Percentiles rank a stretch among this genome's conserved stretches.
These are phyloP conservation scores for Neonectria magnoliae DNA, from an alignment of 2,329 filamentous ascomycete species.

Conservation along the genomic window DNA sequence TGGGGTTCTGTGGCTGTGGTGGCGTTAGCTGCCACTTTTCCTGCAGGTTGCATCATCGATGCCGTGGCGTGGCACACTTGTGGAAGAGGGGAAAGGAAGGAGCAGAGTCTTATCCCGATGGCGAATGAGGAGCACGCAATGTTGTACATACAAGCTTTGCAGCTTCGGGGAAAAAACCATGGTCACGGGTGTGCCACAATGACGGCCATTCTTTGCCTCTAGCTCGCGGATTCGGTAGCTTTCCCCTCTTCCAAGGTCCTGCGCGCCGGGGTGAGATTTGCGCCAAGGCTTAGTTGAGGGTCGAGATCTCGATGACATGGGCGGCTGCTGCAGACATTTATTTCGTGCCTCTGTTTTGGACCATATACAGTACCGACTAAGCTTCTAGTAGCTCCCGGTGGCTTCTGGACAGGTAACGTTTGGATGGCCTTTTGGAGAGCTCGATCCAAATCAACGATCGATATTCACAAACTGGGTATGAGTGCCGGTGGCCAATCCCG, in stretches of 20 bases:
- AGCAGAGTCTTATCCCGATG: not conserved
- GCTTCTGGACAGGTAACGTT: not conserved
- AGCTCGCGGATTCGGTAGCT: not conserved
- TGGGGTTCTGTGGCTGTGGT: slow-evolving; percentile 38
- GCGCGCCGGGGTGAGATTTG: not conserved
- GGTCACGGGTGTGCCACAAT: slow-evolving; percentile 32
- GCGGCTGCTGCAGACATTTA: not conserved
- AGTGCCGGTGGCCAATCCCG: not conserved
- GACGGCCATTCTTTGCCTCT: slow-evolving; percentile 27
- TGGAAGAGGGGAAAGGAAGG: not conserved
- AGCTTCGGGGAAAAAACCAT: slow-evolving; percentile 19
- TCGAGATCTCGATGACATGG: slow-evolving; percentile 7
- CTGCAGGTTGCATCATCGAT: slow-evolving; percentile 30
- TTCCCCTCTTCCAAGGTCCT: not conserved
- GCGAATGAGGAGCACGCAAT: not conserved
- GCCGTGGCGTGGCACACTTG: slow-evolving; percentile 17
- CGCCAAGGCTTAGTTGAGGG: not conserved
- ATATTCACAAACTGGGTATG: not conserved
- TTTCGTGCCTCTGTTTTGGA: not conserved
- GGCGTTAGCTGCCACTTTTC: slow-evolving; percentile 37
- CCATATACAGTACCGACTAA: not conserved
- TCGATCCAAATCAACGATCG: not conserved
- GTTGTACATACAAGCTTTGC: not conserved
- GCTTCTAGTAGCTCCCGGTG: not conserved
- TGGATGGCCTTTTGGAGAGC: not conserved